phyloP scores from a whole-genome alignment of 108 stramenopile genomes.

The Cyclotella atomus region DNA sequence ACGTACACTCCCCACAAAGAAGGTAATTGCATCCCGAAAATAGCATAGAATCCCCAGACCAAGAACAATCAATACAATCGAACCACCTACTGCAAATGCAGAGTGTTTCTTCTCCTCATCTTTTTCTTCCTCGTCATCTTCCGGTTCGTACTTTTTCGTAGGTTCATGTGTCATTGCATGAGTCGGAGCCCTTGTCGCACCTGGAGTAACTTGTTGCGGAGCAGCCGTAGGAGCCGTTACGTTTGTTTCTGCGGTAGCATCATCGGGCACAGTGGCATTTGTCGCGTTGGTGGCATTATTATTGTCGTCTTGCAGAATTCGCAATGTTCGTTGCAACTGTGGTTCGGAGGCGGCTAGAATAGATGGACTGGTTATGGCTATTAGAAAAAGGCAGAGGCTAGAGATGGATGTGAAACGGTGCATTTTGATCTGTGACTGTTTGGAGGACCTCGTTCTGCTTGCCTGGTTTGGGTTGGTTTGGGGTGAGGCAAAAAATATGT shows the following conservation, averaged over 20 bases:
- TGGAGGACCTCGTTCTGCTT: too few species aligned
- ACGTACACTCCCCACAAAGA: slow-evolving; percentile 40
- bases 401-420: background rate
- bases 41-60: slow-evolving; percentile 24
- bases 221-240: slow-evolving; percentile 1
- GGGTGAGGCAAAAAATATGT: too few species aligned
- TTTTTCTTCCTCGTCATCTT: slow-evolving; percentile 22
- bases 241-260: background rate
- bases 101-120: slow-evolving; percentile 4
- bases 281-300: background rate
- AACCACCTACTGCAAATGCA: background rate
- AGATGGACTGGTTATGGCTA: background rate
- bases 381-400: slow-evolving; percentile 5
- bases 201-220: slow-evolving; percentile 2
- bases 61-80: background rate
- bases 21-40: slow-evolving; percentile 34
- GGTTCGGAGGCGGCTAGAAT: background rate
- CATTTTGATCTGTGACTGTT: too few species aligned
- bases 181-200: background rate
- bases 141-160: slow-evolving; percentile 32
- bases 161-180: slow-evolving; percentile 20
- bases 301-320: background rate
- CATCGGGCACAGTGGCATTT: background rate
- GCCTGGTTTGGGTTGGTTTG: too few species aligned
- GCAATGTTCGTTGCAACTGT: too few species aligned